A percentile compares a stretch with the other conserved stretches of the same genome.
phyloP scores from a whole-genome alignment of 2,329 filamentous ascomycete genomes.

The Apiospora phragmitis region DNA sequence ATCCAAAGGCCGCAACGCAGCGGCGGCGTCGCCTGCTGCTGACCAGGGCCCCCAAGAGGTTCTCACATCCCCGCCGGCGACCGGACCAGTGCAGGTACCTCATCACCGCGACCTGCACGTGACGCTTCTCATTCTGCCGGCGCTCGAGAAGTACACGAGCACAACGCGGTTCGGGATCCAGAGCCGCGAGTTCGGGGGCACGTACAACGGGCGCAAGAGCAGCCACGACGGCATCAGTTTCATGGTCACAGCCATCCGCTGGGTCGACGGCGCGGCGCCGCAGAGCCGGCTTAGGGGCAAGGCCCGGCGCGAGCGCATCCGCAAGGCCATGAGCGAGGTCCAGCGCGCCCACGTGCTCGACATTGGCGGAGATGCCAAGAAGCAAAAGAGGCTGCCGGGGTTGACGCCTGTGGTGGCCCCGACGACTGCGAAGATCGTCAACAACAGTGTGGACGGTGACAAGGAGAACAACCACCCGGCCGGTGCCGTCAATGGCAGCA shows the following conservation, averaged over 20 bases:
- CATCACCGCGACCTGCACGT: conserved; percentile 80
- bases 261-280: conserved; percentile 73
- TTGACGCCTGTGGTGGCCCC: conserved; percentile 27
- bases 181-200: conserved; percentile 75
- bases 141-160: conserved; percentile 73
- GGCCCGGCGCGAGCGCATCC: conserved; percentile 56
- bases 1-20: conserved; percentile 28
- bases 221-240: conserved; percentile 87
- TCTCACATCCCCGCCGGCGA: conserved; percentile 54
- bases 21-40: conserved; percentile 15
- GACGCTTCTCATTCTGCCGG: conserved; percentile 79
- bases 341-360: conserved; percentile 39
- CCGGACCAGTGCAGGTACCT: conserved; percentile 64
- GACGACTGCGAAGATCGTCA: not conserved
- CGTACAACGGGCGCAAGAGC: conserved; percentile 39
- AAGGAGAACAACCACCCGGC: conserved; percentile 51
- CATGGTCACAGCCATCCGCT: conserved; percentile 78
- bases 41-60: conserved; percentile 39
- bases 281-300: conserved; percentile 58
- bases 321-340: conserved; percentile 55
- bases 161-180: conserved; percentile 78
- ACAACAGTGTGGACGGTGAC: conserved; percentile 31
- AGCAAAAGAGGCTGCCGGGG: conserved; percentile 26
- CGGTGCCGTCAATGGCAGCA: not conserved
- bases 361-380: conserved; percentile 28